Conservation (phyloP, 257 asterid species). For the Jasminum sambac region DNA sequence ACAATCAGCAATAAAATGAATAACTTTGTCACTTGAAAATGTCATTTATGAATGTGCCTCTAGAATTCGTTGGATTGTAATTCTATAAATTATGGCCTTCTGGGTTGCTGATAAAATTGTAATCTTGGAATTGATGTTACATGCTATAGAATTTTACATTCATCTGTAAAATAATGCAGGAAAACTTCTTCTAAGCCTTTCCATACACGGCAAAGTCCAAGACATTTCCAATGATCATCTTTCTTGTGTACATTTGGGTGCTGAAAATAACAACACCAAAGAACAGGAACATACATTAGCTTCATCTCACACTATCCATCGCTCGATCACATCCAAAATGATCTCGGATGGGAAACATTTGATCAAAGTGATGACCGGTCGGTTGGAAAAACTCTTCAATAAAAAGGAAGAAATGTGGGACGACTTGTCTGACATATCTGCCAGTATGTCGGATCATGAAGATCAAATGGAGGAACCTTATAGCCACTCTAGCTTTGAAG, state of each 20-base stretch:
- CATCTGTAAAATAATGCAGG: conserved; percentile 44
- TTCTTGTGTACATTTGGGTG: conserved; percentile 29
- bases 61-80: background rate
- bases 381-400: conserved; percentile 60
- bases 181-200: conserved; percentile 67
- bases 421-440: conserved; percentile 46
- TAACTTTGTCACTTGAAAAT: too few species aligned
- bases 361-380: conserved; percentile 62
- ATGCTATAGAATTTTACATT: background rate
- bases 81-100: background rate
- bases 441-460: conserved; percentile 50
- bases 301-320: conserved; percentile 35
- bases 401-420: conserved; percentile 55
- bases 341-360: conserved; percentile 56
- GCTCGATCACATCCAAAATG: conserved; percentile 38
- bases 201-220: conserved; percentile 59
- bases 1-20: too few species aligned
- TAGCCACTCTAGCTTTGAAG: conserved; percentile 46
- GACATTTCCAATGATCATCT: conserved; percentile 36
- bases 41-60: too few species aligned
- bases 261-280: conserved; percentile 18
- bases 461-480: conserved; percentile 39
- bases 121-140: conserved; percentile 6
- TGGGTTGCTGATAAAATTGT: background rate
- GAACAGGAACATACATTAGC: conserved; percentile 32